These are phyloP conservation scores for Colletotrichum musae DNA, from an alignment of 2,329 filamentous ascomycete species.

Conservation along the genomic window DNA sequence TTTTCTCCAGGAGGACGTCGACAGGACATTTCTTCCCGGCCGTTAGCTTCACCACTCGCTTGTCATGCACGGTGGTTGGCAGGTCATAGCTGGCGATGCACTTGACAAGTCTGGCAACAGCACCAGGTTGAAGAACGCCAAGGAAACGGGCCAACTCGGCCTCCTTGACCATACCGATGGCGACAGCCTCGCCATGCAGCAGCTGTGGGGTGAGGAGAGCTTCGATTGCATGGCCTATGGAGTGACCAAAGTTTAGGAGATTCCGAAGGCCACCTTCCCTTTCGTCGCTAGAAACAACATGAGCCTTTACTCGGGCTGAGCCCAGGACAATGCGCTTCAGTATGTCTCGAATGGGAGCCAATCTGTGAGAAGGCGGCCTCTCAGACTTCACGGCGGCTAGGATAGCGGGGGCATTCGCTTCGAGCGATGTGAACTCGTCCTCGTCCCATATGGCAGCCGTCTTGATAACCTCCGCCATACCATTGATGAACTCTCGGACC, in stretches of 20 bases:
- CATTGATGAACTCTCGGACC: slow-evolving; percentile 94
- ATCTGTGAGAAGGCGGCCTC: slow-evolving; percentile 61
- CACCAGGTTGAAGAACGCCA: slow-evolving; percentile 86
- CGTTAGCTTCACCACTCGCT: slow-evolving; percentile 84
- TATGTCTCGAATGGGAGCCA: slow-evolving; percentile 78
- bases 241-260: slow-evolving; percentile 96
- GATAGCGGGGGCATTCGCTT: slow-evolving; percentile 84
- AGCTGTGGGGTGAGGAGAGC: slow-evolving; percentile 96
- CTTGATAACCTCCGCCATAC: slow-evolving; percentile 98
- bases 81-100: slow-evolving; percentile 95
- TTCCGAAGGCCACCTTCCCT: slow-evolving; percentile 94
- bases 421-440: slow-evolving; percentile 85
- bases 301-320: slow-evolving; percentile 93
- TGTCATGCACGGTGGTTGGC: slow-evolving; percentile 87
- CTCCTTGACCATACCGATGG: slow-evolving; percentile 98
- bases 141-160: slow-evolving; percentile 93
- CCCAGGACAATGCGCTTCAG: slow-evolving; percentile 87
- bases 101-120: slow-evolving; percentile 90
- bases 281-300: slow-evolving; percentile 95
- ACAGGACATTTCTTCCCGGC: slow-evolving; percentile 91
- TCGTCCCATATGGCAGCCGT: slow-evolving; percentile 98
- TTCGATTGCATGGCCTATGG: slow-evolving; percentile 96
- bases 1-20: slow-evolving; percentile 88
- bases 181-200: slow-evolving; percentile 94
- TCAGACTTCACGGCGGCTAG: slow-evolving; percentile 77